Evolutionary conservation across 2,329 filamentous ascomycete genomes (phyloP), one percentile per base, ranked within the genome.

Genomic region (Neonectria faginata): DNA sequence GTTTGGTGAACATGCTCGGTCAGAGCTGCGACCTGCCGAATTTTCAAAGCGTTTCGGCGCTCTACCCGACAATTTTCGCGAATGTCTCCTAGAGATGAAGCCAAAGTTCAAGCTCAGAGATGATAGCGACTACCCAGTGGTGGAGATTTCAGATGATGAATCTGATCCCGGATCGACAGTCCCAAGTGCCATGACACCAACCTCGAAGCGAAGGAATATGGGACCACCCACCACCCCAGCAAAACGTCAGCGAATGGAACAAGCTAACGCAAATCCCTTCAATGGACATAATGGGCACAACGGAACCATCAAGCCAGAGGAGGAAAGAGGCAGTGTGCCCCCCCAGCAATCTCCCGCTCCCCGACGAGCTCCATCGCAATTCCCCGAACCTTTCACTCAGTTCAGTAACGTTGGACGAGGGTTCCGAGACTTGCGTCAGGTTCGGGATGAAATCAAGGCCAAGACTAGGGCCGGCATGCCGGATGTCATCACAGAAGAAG

Each of bases 381-480:
- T 79, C 52, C 74, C 75, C 2, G 72, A 76, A 22, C 78, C 80
- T 0, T 86, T 86, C 44, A 72, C 76, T 0, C 64, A 74, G 3
- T 85, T 80, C 60, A 76, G 72, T 11, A 71, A 74, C 1, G 68
- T 82, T 6, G 82, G 82, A 0, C 76, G 79, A 3, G 73, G 78
- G 0, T 82, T 83, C 4, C 79, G 83, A 33, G 84, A 83, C 0
- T 78, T 89, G 2, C 76, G 77, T 3, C 78, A 84, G 41, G 86
- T 92, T 1, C 83, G 85, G 0, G 76, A 80, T 0, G 83, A 88
- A 11, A 89, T 91, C 14, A 76, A 80, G 18, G 77, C 81, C 4
- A 86, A 86, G 12, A 85, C 84, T 27, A 82, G 81, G 18, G 84
- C 87, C 0, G 88, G 89, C 0, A 82, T 89, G 68, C 88, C 88